Base-by-base conservation (phyloP, 345 rosid genomes). In the Dimocarpus longan region DNA sequence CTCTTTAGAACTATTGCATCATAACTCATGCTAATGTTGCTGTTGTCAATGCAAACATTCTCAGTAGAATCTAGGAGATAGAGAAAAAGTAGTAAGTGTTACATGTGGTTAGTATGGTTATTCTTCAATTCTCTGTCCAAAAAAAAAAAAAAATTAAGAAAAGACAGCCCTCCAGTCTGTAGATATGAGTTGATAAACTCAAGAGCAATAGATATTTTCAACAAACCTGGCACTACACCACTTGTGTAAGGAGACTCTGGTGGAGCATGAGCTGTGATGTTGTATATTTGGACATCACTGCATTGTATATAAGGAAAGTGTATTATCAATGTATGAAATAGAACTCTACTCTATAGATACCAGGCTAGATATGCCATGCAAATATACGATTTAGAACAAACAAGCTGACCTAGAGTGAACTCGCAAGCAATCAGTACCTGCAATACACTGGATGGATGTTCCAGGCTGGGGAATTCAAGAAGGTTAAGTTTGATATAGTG, bases 401-500 rank as follows among this genome's bases (percentile, higher is more conserved):
- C 24, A 69, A 60, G 64, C 26, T 62, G 56, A 28, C 48, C 13
- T 10, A 16, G 10, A 19, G 44, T 10, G 73, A 42, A 42, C 56
- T 44, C 12, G 28, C 21, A 54, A 57, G 64, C 43, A 54, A 50
- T 67, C 21, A 56, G 67, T 76, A 89, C 97, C 91, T 87, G 86
- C 93, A 80, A 66, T 88, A 91, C 16, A 88, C 90, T 6, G 90
- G 88, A 82, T 92, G 93, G 76, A 91, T 82, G 80, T 86, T 79
- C 90, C 92, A 91, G 66, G 85, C 87, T 0, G 94, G 93, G 24
- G 97, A 86, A 78, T 91, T 82, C 78, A 79, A 68, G 80, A 92
- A 85, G 6, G 83, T 84, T 62, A 91, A 80, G 26, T 92, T 88
- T 52, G 93, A 88, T 71, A 92, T 82, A 54, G 85, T 68, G 39